Evolutionary conservation across 2,329 filamentous ascomycete genomes (phyloP), one percentile per base, ranked within the genome.

Genomic region (Scytalidium lignicola): DNA sequence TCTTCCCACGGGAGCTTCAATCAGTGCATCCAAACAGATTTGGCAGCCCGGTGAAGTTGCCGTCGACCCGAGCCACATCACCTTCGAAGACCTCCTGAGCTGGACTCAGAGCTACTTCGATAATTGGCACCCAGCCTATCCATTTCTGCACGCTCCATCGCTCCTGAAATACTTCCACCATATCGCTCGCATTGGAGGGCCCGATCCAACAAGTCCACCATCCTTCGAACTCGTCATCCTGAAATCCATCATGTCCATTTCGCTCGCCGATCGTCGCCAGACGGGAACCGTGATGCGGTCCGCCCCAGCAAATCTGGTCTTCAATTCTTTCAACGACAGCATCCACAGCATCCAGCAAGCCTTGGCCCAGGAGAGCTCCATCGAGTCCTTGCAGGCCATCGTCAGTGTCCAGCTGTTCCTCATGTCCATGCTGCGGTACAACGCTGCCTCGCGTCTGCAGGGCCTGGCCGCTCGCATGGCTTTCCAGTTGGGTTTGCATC

Each of bases 401-500:
- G 65, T 82, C 3, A 69, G 71, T 23, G 73, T 78, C 2, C 75
- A 81, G 54, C 56, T 82, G 0, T 79, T 80, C 39, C 67, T 82
- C 0, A 68, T 78, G 0, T 79, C 76, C 0, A 77, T 80, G 65
- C 65, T 82, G 6, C 74, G 76, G 4, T 66, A 80, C 8, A 80
- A 80, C 51, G 74, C 76, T 13, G 79, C 79, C 0, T 81, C 78
- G 1, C 70, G 78, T 3, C 57, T 82, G 1, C 76, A 78, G 0
- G 79, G 79, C 0, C 62, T 79, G 2, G 72, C 81, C 3, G 74
- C 75, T 6, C 72, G 77, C 3, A 77, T 79, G 58, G 74, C 76
- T 1, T 78, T 76, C 41, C 78, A 82, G 43, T 63, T 81, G 2
- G 78, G 78, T 0, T 68, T 82, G n/a, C 78, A 82, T 61, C 72